phyloP scores from a whole-genome alignment of 2,329 filamentous ascomycete genomes.

The Fusarium nodosum region DNA sequence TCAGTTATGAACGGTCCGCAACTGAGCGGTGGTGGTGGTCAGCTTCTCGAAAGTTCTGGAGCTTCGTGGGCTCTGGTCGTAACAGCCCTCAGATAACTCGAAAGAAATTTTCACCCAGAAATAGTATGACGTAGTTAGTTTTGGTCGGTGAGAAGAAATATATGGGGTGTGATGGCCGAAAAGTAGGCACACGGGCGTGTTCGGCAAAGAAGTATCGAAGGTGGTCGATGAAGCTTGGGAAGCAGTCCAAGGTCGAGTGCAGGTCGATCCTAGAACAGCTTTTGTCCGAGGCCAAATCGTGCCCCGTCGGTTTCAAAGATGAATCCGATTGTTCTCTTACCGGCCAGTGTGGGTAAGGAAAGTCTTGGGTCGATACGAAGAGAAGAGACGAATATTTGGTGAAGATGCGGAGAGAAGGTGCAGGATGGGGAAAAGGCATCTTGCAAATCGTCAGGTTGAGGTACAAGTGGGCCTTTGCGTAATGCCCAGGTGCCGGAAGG shows the following conservation, averaged over 20 bases:
- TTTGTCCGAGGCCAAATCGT: conserved; percentile 46
- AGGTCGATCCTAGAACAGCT: conserved; percentile 58
- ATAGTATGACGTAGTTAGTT: not conserved
- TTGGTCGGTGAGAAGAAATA: conserved; percentile 1
- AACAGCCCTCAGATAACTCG: conserved; percentile 8
- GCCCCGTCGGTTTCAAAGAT: conserved; percentile 16
- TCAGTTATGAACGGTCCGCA: conserved; percentile 34
- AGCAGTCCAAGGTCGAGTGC: conserved; percentile 57
- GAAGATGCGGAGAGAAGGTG: conserved; percentile 51
- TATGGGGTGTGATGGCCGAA: conserved; percentile 9
- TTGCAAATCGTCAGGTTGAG: conserved; percentile 56
- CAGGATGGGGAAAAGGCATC: conserved; percentile 51
- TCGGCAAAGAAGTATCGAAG: conserved; percentile 33
- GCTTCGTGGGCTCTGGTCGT: conserved; percentile 26
- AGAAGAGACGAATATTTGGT: conserved; percentile 40
- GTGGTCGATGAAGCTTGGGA: conserved; percentile 46
- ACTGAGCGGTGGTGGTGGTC: conserved; percentile 27
- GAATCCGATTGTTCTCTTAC: conserved; percentile 21
- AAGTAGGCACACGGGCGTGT: conserved; percentile 18
- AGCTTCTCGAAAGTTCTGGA: conserved; percentile 19
- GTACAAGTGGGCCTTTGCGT: conserved; percentile 58
- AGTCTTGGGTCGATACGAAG: conserved; percentile 35
- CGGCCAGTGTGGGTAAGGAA: conserved; percentile 28
- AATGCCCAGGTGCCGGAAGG: conserved; percentile 51
- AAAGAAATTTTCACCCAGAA: conserved; percentile 5